phyloP scores from a whole-genome alignment of 306 rosid genomes.

The Pyrus betulifolia region DNA sequence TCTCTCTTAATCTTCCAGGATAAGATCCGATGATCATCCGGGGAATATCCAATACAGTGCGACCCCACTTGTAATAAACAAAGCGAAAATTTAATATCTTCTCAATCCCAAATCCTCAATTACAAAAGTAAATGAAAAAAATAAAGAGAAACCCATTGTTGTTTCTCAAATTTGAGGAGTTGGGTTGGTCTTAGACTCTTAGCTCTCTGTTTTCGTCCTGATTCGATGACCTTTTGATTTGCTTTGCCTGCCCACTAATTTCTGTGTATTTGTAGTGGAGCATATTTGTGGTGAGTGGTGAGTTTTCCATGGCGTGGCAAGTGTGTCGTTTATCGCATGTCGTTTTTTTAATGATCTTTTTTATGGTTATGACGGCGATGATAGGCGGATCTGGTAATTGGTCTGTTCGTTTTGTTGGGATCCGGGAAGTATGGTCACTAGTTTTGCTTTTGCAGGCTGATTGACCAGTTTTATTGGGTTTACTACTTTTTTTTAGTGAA shows the following conservation, averaged over 20 bases:
- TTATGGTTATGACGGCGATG: neutral
- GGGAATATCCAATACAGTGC: constrained; percentile 13
- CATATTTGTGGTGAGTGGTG: constrained; percentile 46
- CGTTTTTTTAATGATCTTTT: too few relatives aligned
- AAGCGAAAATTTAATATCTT: neutral
- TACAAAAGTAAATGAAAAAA: neutral
- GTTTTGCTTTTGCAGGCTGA: too few relatives aligned
- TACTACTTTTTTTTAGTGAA: too few relatives aligned
- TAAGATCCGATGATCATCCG: constrained; percentile 27
- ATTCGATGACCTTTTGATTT: neutral
- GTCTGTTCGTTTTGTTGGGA: constrained; percentile 22
- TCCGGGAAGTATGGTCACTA: neutral
- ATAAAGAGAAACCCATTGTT: neutral
- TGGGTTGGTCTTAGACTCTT: neutral
- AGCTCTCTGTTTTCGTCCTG: constrained; percentile 2
- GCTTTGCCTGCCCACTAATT: constrained; percentile 12
- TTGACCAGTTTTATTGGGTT: neutral
- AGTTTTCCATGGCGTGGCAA: constrained; percentile 28
- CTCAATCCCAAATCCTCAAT: neutral
- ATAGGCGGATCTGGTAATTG: neutral
- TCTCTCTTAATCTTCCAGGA: constrained; percentile 12
- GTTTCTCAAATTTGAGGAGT: neutral
- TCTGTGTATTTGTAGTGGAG: neutral
- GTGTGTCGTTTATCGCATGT: constrained; percentile 23
- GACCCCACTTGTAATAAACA: constrained; percentile 25